phyloP scores from a whole-genome alignment of 768 basidiomycete species.

The Coprinellus micaceus region DNA sequence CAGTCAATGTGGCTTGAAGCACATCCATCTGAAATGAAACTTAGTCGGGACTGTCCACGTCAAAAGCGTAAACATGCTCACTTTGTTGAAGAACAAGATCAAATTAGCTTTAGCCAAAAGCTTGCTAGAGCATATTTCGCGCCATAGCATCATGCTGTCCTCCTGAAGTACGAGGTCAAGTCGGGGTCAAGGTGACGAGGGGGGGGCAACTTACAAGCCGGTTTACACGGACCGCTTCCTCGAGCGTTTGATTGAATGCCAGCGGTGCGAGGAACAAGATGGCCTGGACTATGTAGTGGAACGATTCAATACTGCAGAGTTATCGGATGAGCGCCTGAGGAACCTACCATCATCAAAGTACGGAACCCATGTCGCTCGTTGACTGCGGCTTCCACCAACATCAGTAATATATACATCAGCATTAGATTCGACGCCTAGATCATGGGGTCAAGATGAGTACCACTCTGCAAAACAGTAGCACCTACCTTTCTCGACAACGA shows the following conservation, averaged over 20 bases:
- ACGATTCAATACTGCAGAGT: neutral
- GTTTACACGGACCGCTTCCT: slow-evolving; percentile 65
- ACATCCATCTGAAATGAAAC: slow-evolving; percentile 55
- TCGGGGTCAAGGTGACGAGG: neutral
- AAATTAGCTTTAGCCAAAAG: slow-evolving; percentile 59
- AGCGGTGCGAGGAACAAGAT: slow-evolving; percentile 83
- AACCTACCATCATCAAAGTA: slow-evolving; percentile 67
- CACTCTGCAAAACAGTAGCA: neutral
- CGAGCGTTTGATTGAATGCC: slow-evolving; percentile 67
- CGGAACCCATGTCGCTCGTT: slow-evolving; percentile 68
- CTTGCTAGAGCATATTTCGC: slow-evolving; percentile 60
- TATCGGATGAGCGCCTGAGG: neutral
- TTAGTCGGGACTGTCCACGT: neutral
- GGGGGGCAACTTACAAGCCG: slow-evolving; percentile 42
- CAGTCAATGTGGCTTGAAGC: slow-evolving; percentile 47
- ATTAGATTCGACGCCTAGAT: slow-evolving; percentile 32
- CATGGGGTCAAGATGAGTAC: slow-evolving; percentile 1
- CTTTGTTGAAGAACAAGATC: slow-evolving; percentile 79
- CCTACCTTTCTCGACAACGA: slow-evolving; percentile 54
- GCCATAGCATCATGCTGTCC: slow-evolving; percentile 73
- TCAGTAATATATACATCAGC: slow-evolving; percentile 68
- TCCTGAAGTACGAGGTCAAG: slow-evolving; percentile 38
- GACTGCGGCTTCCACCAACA: slow-evolving; percentile 60
- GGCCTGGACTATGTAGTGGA: slow-evolving; percentile 53
- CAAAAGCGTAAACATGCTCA: slow-evolving; percentile 17